Conservation (phyloP, 2,329 filamentous ascomycete species). For the Samsoniella hepiali region DNA sequence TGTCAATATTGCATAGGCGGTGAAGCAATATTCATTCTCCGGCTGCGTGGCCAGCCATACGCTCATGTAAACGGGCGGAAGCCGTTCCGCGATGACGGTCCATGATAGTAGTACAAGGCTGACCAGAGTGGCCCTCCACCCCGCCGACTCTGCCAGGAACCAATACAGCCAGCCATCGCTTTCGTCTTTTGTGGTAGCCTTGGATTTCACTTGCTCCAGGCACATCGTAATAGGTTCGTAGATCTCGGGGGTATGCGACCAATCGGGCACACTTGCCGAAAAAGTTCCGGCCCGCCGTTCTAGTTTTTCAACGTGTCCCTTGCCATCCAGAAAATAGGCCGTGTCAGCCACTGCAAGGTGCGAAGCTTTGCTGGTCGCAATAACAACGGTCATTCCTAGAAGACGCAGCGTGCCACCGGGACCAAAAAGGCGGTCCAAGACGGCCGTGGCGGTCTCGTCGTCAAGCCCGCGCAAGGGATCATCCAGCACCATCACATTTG, state of each 20-base stretch:
- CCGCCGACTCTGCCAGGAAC: background rate
- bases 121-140: background rate
- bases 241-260: background rate
- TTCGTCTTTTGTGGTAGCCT: background rate
- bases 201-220: background rate
- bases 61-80: constrained; percentile 2
- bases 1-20: background rate
- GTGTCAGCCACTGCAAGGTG: background rate
- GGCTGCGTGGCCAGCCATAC: constrained; percentile 18
- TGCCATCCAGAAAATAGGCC: background rate
- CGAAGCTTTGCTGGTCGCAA: background rate
- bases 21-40: constrained; percentile 6
- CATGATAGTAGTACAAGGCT: background rate
- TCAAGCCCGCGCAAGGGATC: constrained; percentile 1
- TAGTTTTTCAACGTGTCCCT: background rate
- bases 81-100: background rate
- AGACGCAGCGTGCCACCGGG: background rate
- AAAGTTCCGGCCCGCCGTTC: background rate
- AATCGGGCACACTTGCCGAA: background rate
- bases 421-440: constrained; percentile 5
- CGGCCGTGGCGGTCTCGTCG: background rate
- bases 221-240: background rate
- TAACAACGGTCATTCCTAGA: background rate
- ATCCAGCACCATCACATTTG: background rate
- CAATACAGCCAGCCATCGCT: constrained; percentile 1